Evolutionary conservation across 805 yeast genomes (phyloP), one percentile per base, ranked within the genome.

Genomic region (Kockiozyma suomiensis): DNA sequence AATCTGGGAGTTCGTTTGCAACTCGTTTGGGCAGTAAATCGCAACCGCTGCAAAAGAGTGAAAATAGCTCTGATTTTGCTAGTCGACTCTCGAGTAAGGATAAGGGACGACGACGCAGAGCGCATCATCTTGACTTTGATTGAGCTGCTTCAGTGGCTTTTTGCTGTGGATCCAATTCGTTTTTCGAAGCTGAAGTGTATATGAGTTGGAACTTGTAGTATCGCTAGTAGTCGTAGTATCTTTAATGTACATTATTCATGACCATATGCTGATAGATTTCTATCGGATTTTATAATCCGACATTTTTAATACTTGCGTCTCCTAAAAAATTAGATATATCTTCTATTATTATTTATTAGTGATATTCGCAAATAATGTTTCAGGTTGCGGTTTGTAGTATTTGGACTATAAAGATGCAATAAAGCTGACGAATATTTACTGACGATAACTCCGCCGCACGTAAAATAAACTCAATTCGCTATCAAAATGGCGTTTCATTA

Each of bases 111-210:
- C 35, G 62, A 13, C 58, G 58, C 12, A 43, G 66, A 12, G 66
- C 66, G 13, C 66, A 62, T 40, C 66, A 62, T 45, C 40, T 61
- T 5, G 60, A 59, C 37, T 61, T 61, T 38, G 65, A 61, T 25
- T 61, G 45, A 38, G 26, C 12, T 15, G 19, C 4, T 41, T 40
- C 12, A 23, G 28, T 10, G 4, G 32, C 30, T 19, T 19, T 23
- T n/a, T 33, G 19, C 37, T n/a, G 12, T 45, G 32, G 4, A 6
- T 26, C n/a, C n/a, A n/a, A n/a, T n/a, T n/a, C n/a, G n/a, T n/a
- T n/a, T n/a, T n/a, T n/a, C n/a, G n/a, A n/a, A n/a, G n/a, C n/a
- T n/a, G n/a, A n/a, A n/a, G n/a, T n/a, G 33, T 30, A 7, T 7
- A 30, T 30, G 33, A 30, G 6, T 30, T 30, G 33, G 33, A 6